Conservation (phyloP, 2,329 filamentous ascomycete genomes). For the Diaporthe sp. region DNA sequence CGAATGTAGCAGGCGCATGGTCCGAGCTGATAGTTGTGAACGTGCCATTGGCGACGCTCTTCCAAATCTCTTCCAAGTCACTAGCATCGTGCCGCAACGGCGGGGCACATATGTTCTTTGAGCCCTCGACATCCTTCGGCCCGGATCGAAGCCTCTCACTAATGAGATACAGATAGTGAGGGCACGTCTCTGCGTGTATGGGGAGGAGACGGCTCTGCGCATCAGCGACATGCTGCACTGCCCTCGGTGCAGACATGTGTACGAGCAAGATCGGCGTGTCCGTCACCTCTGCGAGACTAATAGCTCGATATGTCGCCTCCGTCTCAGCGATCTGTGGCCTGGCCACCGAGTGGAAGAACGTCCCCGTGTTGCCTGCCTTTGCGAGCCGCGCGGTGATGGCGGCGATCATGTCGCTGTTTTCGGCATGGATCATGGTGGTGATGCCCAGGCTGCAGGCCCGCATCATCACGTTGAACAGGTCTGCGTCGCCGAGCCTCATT, state of each 20-base stretch:
- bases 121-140: slow-evolving; percentile 59
- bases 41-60: slow-evolving; percentile 65
- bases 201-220: slow-evolving; percentile 66
- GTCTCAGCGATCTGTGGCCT: slow-evolving; percentile 61
- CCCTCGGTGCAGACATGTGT: slow-evolving; percentile 63
- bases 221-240: slow-evolving; percentile 61
- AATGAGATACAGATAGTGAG: slow-evolving; percentile 70
- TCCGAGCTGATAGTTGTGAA: slow-evolving; percentile 67
- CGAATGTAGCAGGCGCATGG: slow-evolving; percentile 63
- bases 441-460: slow-evolving; percentile 56
- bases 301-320: slow-evolving; percentile 64
- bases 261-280: slow-evolving; percentile 67
- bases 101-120: slow-evolving; percentile 68
- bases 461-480: slow-evolving; percentile 59
- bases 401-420: slow-evolving; percentile 63
- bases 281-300: slow-evolving; percentile 62
- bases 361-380: slow-evolving; percentile 37
- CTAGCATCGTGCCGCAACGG: slow-evolving; percentile 59
- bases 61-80: slow-evolving; percentile 67
- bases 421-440: slow-evolving; percentile 64
- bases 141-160: slow-evolving; percentile 53
- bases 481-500: slow-evolving; percentile 54
- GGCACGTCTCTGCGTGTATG: slow-evolving; percentile 70
- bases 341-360: slow-evolving; percentile 61
- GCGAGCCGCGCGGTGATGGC: slow-evolving; percentile 49